Percentiles rank a stretch among this genome's conserved stretches.
These are phyloP conservation scores for Leccinum ochraceum DNA, from an alignment of 768 basidiomycete genomes.

Conservation along the genomic window DNA sequence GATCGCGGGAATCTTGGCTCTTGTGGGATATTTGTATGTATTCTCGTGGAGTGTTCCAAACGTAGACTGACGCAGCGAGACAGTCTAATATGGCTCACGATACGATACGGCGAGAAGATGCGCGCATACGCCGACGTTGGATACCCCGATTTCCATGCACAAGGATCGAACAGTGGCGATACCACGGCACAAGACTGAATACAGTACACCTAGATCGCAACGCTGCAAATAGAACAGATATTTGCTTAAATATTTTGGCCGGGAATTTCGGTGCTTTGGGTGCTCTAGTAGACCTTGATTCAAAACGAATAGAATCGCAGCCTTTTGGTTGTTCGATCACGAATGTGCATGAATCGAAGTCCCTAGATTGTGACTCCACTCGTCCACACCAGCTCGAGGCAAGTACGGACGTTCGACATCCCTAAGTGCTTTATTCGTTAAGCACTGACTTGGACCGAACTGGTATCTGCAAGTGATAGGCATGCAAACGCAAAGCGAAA, in stretches of 20 bases:
- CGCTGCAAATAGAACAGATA: background rate
- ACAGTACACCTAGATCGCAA: too few species aligned
- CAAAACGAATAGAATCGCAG: background rate
- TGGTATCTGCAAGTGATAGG: too few species aligned
- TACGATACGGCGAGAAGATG: conserved; percentile 58
- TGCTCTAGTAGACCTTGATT: background rate
- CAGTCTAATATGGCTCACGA: conserved; percentile 55
- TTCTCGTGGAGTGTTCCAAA: background rate
- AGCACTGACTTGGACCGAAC: background rate
- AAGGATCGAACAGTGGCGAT: background rate
- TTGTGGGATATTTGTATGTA: conserved; percentile 56
- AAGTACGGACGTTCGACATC: background rate
- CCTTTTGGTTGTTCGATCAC: background rate
- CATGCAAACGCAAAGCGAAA: too few species aligned
- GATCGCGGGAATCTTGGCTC: conserved; percentile 44
- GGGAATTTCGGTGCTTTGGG: background rate
- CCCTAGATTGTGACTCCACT: background rate
- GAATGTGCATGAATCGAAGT: conserved; percentile 5
- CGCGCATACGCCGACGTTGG: conserved; percentile 58
- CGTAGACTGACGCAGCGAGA: conserved; percentile 1
- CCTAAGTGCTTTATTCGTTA: background rate
- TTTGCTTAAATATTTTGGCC: background rate
- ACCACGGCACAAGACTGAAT: background rate
- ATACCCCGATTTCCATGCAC: conserved; percentile 38
- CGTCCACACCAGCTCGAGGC: background rate